Percentiles rank a stretch among this genome's conserved stretches.
Conservation (phyloP, 108 stramenopile species). For the Nitzschia inconspicua region DNA sequence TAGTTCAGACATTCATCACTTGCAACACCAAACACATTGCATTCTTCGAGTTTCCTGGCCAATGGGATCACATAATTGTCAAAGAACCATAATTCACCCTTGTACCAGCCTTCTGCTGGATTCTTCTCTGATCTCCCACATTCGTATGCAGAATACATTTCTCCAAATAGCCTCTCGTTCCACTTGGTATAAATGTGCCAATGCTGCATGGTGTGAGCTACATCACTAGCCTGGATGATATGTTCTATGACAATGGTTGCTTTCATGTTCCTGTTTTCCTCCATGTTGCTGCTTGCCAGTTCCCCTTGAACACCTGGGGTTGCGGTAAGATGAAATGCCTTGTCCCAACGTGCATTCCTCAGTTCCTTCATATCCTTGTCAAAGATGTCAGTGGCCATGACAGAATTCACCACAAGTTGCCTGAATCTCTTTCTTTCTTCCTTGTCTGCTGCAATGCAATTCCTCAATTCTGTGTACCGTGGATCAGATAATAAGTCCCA, state of each 20-base stretch:
- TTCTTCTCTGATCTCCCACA: too few relatives aligned
- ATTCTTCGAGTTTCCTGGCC: conserved; percentile 39
- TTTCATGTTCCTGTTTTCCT: conserved; percentile 30
- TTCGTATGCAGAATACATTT: too few relatives aligned
- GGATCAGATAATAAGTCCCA: conserved; percentile 40
- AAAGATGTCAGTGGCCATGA: conserved; percentile 58
- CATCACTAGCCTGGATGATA: conserved; percentile 43
- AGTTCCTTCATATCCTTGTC: too few relatives aligned
- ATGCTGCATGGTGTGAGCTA: too few relatives aligned
- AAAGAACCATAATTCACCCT: conserved; percentile 42
- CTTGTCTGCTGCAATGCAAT: conserved; percentile 21
- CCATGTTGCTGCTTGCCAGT: conserved; percentile 5
- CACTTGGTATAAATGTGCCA: too few relatives aligned
- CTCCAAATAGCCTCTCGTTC: too few relatives aligned
- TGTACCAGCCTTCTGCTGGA: conserved; percentile 47
- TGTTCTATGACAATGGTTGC: conserved; percentile 47
- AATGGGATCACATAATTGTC: conserved; percentile 50
- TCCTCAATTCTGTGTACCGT: conserved; percentile 26
- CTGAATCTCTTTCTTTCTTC: conserved; percentile 46
- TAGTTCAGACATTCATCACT: conserved; percentile 14
- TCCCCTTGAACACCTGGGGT: neutral
- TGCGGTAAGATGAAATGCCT: conserved; percentile 3
- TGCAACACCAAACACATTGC: conserved; percentile 31
- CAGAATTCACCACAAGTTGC: conserved; percentile 46
- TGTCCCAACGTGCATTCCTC: conserved; percentile 29